phyloP scores from a whole-genome alignment of 805 yeast genomes.

The Kodamaea kakaduensis region DNA sequence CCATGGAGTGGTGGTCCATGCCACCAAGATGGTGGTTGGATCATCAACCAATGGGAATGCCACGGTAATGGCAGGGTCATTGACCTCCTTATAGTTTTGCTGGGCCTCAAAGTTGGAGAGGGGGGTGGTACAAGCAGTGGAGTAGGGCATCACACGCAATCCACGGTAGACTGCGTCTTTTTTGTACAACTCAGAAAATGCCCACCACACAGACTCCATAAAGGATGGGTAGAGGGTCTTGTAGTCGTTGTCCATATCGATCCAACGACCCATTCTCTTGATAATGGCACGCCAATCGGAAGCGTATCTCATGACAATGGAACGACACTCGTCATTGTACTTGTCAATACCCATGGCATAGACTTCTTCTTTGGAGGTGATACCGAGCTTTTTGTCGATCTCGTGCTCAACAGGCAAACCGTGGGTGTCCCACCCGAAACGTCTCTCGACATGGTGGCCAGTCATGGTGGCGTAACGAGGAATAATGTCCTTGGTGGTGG shows the following conservation, averaged over 20 bases:
- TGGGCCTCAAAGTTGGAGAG: constrained; percentile 97
- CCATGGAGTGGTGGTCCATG: constrained; percentile 99
- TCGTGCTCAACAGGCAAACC: constrained; percentile 98
- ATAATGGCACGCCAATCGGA: constrained; percentile 91
- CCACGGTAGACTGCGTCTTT: constrained; percentile 93
- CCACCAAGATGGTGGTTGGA: constrained; percentile 79
- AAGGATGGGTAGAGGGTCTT: constrained; percentile 92
- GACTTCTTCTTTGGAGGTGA: constrained; percentile 91
- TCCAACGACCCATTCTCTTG: constrained; percentile 97
- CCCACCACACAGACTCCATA: constrained; percentile 99
- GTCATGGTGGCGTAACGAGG: constrained; percentile 98
- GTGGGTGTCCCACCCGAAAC: constrained; percentile 99
- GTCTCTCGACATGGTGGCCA: constrained; percentile 92
- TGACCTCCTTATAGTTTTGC: constrained; percentile 94
- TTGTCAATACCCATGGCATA: constrained; percentile 90
- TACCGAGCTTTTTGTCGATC: constrained; percentile 94
- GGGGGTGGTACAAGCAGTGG: constrained; percentile 96
- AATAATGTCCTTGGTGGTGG: constrained; percentile 94
- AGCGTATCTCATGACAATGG: constrained; percentile 97
- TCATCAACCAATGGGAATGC: constrained; percentile 81
- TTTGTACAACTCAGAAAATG: constrained; percentile 79
- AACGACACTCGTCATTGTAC: constrained; percentile 91
- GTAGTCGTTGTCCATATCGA: constrained; percentile 97
- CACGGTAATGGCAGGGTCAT: constrained; percentile 93
- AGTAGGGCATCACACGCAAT: constrained; percentile 96